Percentiles rank a stretch among this genome's conserved stretches.
Conservation (phyloP, 2,329 filamentous ascomycete species). For the Alternaria dauci region DNA sequence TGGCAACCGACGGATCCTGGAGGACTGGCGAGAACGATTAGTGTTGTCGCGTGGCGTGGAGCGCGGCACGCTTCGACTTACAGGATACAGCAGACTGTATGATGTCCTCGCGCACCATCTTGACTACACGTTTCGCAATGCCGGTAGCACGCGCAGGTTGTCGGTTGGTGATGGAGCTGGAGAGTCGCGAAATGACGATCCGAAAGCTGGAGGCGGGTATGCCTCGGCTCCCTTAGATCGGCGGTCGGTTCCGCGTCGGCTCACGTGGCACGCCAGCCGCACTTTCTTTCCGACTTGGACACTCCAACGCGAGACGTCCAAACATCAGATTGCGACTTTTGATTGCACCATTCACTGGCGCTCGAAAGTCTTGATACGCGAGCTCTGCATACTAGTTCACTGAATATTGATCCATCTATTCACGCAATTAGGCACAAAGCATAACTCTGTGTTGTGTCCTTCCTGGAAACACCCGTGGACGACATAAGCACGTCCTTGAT, state of each 20-base stretch:
- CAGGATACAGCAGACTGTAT: slow-evolving; percentile 76
- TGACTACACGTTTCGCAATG: slow-evolving; percentile 52
- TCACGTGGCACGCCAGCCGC: slow-evolving; percentile 17
- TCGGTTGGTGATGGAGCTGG: slow-evolving; percentile 16
- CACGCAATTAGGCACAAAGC: neutral
- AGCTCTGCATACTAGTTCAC: neutral
- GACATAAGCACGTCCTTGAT: neutral
- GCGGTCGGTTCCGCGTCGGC: slow-evolving; percentile 19
- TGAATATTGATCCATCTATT: neutral
- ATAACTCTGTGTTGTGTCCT: neutral
- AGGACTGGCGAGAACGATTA: slow-evolving; percentile 69
- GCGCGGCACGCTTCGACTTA: slow-evolving; percentile 46
- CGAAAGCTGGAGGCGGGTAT: slow-evolving; percentile 25
- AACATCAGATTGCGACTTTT: neutral
- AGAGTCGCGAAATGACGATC: slow-evolving; percentile 24
- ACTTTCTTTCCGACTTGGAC: slow-evolving; percentile 14
- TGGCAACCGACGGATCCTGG: slow-evolving; percentile 89
- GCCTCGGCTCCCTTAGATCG: slow-evolving; percentile 24
- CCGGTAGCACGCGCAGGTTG: slow-evolving; percentile 21
- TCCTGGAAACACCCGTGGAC: neutral
- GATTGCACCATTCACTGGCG: neutral
- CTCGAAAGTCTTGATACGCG: neutral
- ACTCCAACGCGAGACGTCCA: slow-evolving; percentile 7
- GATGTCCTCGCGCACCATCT: slow-evolving; percentile 93
- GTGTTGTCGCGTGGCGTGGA: slow-evolving; percentile 14